phyloP scores from a whole-genome alignment of 352 stramenopile species.

The Pythium dissimile region DNA sequence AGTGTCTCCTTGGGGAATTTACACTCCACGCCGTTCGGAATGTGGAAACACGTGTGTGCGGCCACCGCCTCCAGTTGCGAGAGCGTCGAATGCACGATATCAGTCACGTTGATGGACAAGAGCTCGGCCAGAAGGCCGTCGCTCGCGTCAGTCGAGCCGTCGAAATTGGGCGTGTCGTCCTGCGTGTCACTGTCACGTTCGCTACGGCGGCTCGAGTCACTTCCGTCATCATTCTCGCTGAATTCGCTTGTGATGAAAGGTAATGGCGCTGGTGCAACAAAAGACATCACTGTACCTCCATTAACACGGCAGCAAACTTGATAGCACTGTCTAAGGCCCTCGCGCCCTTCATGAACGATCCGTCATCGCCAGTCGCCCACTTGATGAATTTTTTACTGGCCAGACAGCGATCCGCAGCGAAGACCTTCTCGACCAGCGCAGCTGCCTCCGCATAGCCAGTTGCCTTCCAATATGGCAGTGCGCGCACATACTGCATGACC shows the following conservation, averaged over 20 bases:
- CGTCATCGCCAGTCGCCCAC: constrained; percentile 3
- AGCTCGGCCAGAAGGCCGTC: not conserved
- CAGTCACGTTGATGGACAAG: not conserved
- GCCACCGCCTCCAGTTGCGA: constrained; percentile 2
- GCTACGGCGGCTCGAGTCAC: not conserved
- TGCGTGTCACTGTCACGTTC: not conserved
- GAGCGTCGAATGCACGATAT: constrained; percentile 3
- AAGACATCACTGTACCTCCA: not conserved
- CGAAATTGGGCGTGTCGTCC: not conserved
- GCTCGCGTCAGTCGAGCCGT: not conserved
- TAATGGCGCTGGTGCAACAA: not conserved
- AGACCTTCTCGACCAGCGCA: not conserved
- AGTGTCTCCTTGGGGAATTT: constrained; percentile 5
- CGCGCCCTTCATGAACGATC: not conserved
- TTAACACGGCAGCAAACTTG: not conserved
- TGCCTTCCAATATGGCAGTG: constrained; percentile 1
- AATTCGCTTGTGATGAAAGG: not conserved
- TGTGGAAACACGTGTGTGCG: constrained; percentile 13
- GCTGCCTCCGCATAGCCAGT: not conserved
- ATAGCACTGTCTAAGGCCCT: not conserved
- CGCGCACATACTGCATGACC: constrained; percentile 11
- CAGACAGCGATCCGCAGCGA: not conserved
- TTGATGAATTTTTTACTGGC: not conserved
- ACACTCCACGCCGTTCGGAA: constrained; percentile 13
- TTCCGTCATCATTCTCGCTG: not conserved